Conservation (phyloP, 306 rosid species). For the Phaseolus lunatus region DNA sequence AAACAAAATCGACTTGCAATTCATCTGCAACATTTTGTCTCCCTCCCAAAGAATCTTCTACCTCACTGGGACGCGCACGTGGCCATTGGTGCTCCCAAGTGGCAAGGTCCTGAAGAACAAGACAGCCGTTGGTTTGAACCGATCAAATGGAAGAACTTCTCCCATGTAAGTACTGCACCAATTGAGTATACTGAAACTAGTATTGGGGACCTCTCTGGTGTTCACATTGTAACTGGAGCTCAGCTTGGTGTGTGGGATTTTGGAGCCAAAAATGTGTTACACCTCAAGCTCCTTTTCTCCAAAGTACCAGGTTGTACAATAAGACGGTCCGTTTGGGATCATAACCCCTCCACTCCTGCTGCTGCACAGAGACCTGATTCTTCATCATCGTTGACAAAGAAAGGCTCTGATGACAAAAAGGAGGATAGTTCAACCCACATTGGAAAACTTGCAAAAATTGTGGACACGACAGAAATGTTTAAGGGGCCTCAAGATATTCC, state of each 20-base stretch:
- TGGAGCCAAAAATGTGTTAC: conserved; percentile 90
- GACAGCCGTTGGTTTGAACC: conserved; percentile 99
- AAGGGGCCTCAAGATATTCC: conserved; percentile 98
- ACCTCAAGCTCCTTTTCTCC: conserved; percentile 92
- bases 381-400: conserved; percentile 72
- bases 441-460: conserved; percentile 86
- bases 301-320: conserved; percentile 97
- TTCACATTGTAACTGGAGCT: conserved; percentile 94
- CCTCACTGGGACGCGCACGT: conserved; percentile 95
- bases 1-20: conserved; percentile 89
- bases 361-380: conserved; percentile 63
- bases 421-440: conserved; percentile 67
- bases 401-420: conserved; percentile 72
- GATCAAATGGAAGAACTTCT: conserved; percentile 99
- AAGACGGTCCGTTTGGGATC: conserved; percentile 97
- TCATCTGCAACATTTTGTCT: conserved; percentile 92
- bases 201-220: conserved; percentile 98
- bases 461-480: conserved; percentile 92
- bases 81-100: conserved; percentile 96
- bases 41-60: conserved; percentile 91
- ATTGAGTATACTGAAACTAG: conserved; percentile 84
- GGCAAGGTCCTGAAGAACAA: conserved; percentile 99
- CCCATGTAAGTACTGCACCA: conserved; percentile 99
- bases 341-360: conserved; percentile 65
- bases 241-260: conserved; percentile 99